These are phyloP conservation scores for Stropharia rugosoannulata DNA, from an alignment of 768 basidiomycete genomes.

Conservation along the genomic window DNA sequence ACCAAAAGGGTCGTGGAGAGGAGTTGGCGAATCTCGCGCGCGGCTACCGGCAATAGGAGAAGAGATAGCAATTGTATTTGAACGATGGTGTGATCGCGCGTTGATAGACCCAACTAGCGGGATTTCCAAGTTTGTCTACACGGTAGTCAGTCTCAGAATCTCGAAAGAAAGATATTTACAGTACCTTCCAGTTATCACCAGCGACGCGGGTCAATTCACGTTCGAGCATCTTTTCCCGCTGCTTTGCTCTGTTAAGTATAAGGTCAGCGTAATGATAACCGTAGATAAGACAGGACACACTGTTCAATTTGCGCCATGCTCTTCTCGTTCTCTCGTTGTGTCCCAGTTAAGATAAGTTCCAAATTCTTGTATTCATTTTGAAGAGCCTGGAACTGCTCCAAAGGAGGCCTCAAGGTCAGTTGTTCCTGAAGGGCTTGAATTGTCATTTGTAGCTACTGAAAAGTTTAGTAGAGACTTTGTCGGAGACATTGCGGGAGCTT, in stretches of 20 bases:
- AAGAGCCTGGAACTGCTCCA: slow-evolving; percentile 63
- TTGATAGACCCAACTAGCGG: slow-evolving; percentile 18
- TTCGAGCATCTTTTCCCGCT: slow-evolving; percentile 77
- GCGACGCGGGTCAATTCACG: slow-evolving; percentile 66
- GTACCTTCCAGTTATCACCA: slow-evolving; percentile 83
- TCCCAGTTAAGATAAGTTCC: slow-evolving; percentile 75
- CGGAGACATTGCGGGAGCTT: background rate
- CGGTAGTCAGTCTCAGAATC: background rate
- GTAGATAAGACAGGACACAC: slow-evolving; percentile 31
- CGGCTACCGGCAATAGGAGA: slow-evolving; percentile 18
- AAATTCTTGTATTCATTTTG: slow-evolving; percentile 75
- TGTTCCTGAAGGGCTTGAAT: slow-evolving; percentile 64
- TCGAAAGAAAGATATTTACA: slow-evolving; percentile 13
- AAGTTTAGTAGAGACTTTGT: background rate
- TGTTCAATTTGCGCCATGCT: slow-evolving; percentile 81
- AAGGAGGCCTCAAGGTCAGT: slow-evolving; percentile 64
- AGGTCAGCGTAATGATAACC: background rate
- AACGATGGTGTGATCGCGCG: slow-evolving; percentile 28
- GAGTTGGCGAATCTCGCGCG: slow-evolving; percentile 16
- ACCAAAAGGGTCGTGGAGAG: slow-evolving; percentile 10
- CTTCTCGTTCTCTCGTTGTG: slow-evolving; percentile 82
- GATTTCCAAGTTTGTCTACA: slow-evolving; percentile 33
- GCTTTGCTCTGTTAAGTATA: slow-evolving; percentile 44
- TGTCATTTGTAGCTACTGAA: slow-evolving; percentile 55
- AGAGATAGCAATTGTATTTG: slow-evolving; percentile 27